Percentiles rank a stretch among this genome's conserved stretches.
Conservation (phyloP, 2,329 filamentous ascomycete genomes). For the Neurospora sp. region DNA sequence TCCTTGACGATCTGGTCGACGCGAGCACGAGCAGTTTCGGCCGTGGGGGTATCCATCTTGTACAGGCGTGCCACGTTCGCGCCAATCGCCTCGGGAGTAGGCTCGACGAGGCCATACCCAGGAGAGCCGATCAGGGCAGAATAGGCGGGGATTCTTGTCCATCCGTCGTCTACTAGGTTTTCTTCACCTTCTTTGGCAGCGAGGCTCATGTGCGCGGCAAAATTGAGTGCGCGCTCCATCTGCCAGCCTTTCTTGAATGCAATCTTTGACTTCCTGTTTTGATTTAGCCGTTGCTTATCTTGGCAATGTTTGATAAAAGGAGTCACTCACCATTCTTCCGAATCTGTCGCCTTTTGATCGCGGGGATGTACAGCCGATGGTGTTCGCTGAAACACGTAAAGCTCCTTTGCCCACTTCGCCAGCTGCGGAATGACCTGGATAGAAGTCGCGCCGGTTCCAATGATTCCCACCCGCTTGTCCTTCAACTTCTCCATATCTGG, state of each 20-base stretch:
- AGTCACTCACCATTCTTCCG: slow-evolving; percentile 25
- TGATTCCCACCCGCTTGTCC: slow-evolving; percentile 35
- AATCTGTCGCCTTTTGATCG: slow-evolving; percentile 30
- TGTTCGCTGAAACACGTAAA: slow-evolving; percentile 49
- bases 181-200: slow-evolving; percentile 21
- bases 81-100: slow-evolving; percentile 26
- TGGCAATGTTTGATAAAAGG: background rate
- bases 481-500: slow-evolving; percentile 34
- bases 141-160: slow-evolving; percentile 32
- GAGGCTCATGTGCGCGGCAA: slow-evolving; percentile 28
- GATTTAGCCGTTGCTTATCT: slow-evolving; percentile 5
- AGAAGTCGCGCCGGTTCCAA: slow-evolving; percentile 41
- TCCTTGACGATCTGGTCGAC: slow-evolving; percentile 44
- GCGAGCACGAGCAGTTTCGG: slow-evolving; percentile 35
- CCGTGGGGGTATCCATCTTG: slow-evolving; percentile 30
- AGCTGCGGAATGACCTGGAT: slow-evolving; percentile 36
- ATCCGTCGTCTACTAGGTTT: slow-evolving; percentile 40
- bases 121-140: slow-evolving; percentile 28
- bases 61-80: slow-evolving; percentile 28
- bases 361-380: slow-evolving; percentile 33
- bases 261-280: slow-evolving; percentile 18
- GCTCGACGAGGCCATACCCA: slow-evolving; percentile 16
- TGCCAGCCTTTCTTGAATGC: slow-evolving; percentile 37
- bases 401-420: slow-evolving; percentile 35
- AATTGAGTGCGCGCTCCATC: slow-evolving; percentile 33